Conservation (phyloP, 805 yeast species). For the Schizosaccharomyces osmophilus region DNA sequence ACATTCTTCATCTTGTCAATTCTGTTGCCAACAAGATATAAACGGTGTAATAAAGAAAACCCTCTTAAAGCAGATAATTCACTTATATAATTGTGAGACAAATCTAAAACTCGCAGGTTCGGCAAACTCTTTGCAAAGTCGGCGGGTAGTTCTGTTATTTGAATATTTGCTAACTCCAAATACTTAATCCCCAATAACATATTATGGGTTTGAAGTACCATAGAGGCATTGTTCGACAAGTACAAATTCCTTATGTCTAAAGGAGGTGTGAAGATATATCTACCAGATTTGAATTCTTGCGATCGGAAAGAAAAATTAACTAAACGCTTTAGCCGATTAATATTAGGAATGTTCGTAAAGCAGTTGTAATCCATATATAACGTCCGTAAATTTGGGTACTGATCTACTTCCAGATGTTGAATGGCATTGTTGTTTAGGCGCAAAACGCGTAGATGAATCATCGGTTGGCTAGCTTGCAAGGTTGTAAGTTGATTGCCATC, state of each 20-base stretch:
- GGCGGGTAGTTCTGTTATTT: slow-evolving; percentile 10
- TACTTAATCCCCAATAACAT: slow-evolving; percentile 13
- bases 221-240: slow-evolving; percentile 17
- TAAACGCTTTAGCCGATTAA: slow-evolving; percentile 15
- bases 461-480: slow-evolving; percentile 7
- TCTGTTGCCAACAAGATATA: slow-evolving; percentile 12
- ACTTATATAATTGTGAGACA: slow-evolving; percentile 12
- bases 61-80: slow-evolving; percentile 11
- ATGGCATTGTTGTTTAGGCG: slow-evolving; percentile 19
- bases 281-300: slow-evolving; percentile 3
- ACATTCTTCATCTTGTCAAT: slow-evolving; percentile 8
- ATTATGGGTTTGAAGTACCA: slow-evolving; percentile 7
- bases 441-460: slow-evolving; percentile 18
- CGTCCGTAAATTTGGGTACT: slow-evolving; percentile 9
- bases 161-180: slow-evolving; percentile 12
- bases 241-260: slow-evolving; percentile 16
- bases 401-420: slow-evolving; percentile 4
- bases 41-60: slow-evolving; percentile 11
- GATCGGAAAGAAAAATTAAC: slow-evolving; percentile 18
- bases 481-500: slow-evolving; percentile 10
- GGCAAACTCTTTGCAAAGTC: slow-evolving; percentile 9
- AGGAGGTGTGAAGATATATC: slow-evolving; percentile 5
- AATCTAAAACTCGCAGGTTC: slow-evolving; percentile 15
- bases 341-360: slow-evolving; percentile 13
- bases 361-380: slow-evolving; percentile 10